Percentiles rank a stretch among this genome's conserved stretches.
Conservation (phyloP, 2,329 filamentous ascomycete genomes). For the Exophiala xenobiotica region DNA sequence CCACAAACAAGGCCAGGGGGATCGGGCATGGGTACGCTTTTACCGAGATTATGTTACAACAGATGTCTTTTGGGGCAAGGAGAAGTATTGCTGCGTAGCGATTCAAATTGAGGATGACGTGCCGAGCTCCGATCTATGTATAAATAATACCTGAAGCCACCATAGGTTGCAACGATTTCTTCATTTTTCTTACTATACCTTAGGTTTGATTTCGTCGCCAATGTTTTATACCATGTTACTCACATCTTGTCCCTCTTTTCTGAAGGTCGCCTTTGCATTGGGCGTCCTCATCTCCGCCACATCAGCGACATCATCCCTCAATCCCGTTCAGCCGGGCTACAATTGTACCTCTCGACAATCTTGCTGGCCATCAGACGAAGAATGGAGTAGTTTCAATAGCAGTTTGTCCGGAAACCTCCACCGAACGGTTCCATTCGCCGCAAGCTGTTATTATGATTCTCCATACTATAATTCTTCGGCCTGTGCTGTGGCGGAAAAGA, state of each 20-base stretch:
- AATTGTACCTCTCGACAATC: neutral
- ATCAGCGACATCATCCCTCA: neutral
- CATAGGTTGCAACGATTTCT: neutral
- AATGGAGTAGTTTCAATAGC: neutral
- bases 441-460: neutral
- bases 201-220: neutral
- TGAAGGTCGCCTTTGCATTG: neutral
- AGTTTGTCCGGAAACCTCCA: neutral
- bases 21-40: too few relatives aligned
- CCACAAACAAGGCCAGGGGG: too few relatives aligned
- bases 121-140: neutral
- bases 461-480: neutral
- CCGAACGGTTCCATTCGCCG: neutral
- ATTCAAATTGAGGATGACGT: too few relatives aligned
- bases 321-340: neutral
- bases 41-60: too few relatives aligned
- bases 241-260: neutral
- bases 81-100: too few relatives aligned
- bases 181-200: neutral
- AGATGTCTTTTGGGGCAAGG: neutral
- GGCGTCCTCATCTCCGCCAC: neutral
- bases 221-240: neutral
- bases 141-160: neutral
- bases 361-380: neutral
- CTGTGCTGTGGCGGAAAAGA: neutral